Evolutionary conservation across 2,329 filamentous ascomycete species (phyloP), one percentile per base, ranked within the genome.

Genomic region (Davidsoniella virescens): DNA sequence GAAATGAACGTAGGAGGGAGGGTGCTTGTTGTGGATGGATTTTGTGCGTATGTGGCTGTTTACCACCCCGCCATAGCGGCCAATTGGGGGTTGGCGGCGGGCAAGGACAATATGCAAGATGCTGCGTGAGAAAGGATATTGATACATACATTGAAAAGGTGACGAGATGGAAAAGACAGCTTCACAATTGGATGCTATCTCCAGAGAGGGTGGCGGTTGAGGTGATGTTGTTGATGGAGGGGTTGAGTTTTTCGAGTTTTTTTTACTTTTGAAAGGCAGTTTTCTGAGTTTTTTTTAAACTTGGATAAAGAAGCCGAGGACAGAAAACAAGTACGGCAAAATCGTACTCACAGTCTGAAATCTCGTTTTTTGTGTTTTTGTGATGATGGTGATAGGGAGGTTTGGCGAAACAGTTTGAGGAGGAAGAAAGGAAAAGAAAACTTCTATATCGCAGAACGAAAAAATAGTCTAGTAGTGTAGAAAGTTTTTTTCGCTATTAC

Each of bases 201-300:
- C 47, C 23, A 50, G 37, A 44, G 41, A 50, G 44, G 16, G 44
- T 47, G 29, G 47, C 18, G 18, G 44, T 20, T 12, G 26, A 48
- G 48, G 47, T 53, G 57, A 60, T 65, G 69, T 70, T 57, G 53
- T 52, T 43, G 38, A 67, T 67, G 62, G 61, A 56, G 64, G 64
- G 66, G 76, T 78, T 75, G 71, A 60, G 14, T 76, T 78, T 78
- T 78, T 78, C 76, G 71, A 64, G 61, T 66, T 65, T 65, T 66
- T 73, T 74, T 67, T 68, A 62, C 65, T 63, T 64, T 63, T 65
- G 64, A 62, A 62, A 59, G 62, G 42, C 48, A 47, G 47, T 53
- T 53, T 53, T 53, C 51, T 53, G 51, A 50, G 42, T 52, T 52
- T 52, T 52, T 53, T 53, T 50, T 52, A 50, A 50, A 47, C 47